Conservation (phyloP, 2,329 filamentous ascomycete species). For the Allantophomopsis cytisporea region DNA sequence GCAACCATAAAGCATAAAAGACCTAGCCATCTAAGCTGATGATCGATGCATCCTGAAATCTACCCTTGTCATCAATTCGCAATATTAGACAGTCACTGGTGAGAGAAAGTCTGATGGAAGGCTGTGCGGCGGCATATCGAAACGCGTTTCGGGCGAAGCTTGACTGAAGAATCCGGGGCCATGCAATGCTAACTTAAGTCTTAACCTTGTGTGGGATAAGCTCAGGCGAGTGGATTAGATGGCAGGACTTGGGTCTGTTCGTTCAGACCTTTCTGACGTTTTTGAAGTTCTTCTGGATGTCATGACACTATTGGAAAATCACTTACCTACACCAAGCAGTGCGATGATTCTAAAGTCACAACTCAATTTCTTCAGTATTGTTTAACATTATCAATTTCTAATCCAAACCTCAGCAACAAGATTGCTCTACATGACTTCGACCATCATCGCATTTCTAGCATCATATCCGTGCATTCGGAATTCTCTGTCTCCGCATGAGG, state of each 20-base stretch:
- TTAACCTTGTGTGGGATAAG: background rate
- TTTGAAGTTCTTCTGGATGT: no score
- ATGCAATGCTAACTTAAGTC: background rate
- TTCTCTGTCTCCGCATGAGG: background rate
- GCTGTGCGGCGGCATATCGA: constrained; percentile 1
- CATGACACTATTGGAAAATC: no score
- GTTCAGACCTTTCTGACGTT: no score
- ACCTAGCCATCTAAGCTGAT: background rate
- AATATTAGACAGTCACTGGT: background rate
- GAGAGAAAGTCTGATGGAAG: background rate
- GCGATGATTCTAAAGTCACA: no score
- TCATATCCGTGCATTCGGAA: background rate
- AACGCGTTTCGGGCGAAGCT: background rate
- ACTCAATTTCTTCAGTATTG: no score
- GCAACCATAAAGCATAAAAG: constrained; percentile 2
- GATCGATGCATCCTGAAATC: background rate
- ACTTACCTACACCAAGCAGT: no score
- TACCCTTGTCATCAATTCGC: background rate
- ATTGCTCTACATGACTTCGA: no score
- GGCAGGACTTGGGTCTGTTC: no score
- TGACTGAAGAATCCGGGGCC: background rate
- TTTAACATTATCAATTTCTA: no score
- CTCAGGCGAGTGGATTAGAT: background rate
- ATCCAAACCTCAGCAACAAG: no score
- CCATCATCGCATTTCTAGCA: background rate